Conservation (phyloP, 2,329 filamentous ascomycete genomes). For the Trichophyton rubrum region DNA sequence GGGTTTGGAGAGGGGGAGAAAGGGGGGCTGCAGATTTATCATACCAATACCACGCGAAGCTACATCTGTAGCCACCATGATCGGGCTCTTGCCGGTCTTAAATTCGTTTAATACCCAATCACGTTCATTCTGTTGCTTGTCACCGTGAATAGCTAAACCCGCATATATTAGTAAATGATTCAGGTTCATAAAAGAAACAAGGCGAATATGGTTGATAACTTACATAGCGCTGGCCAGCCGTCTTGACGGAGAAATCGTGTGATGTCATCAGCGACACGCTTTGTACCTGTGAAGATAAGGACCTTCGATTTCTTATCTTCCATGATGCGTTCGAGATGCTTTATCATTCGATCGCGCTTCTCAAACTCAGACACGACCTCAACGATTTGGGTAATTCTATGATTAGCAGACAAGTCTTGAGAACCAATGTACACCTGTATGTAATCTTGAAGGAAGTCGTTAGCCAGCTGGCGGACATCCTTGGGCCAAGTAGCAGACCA, state of each 20-base stretch:
- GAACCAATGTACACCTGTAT: constrained; percentile 99
- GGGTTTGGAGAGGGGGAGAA: constrained; percentile 21
- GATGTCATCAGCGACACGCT: constrained; percentile 95
- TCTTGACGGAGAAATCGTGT: constrained; percentile 95
- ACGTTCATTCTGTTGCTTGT: constrained; percentile 98
- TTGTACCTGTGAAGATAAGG: constrained; percentile 74
- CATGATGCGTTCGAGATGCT: constrained; percentile 96
- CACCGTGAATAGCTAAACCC: constrained; percentile 75
- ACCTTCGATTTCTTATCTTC: constrained; percentile 92
- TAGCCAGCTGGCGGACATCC: constrained; percentile 83
- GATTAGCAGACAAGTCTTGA: constrained; percentile 89
- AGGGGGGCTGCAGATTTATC: constrained; percentile 50
- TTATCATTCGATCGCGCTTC: constrained; percentile 95
- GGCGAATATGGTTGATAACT: constrained; percentile 28
- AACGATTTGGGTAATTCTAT: constrained; percentile 94
- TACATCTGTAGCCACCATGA: constrained; percentile 99
- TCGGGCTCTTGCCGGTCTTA: constrained; percentile 97
- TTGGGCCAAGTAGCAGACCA: constrained; percentile 99
- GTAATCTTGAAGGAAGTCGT: constrained; percentile 86
- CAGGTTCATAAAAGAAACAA: constrained; percentile 15
- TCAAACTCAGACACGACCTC: constrained; percentile 93
- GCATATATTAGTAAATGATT: constrained; percentile 21
- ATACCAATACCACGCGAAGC: constrained; percentile 99
- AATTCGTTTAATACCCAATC: constrained; percentile 99
- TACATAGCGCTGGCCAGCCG: constrained; percentile 93